These are phyloP conservation scores for Protomyces gravidus DNA, from an alignment of 1,139 yeast species.

Conservation along the genomic window DNA sequence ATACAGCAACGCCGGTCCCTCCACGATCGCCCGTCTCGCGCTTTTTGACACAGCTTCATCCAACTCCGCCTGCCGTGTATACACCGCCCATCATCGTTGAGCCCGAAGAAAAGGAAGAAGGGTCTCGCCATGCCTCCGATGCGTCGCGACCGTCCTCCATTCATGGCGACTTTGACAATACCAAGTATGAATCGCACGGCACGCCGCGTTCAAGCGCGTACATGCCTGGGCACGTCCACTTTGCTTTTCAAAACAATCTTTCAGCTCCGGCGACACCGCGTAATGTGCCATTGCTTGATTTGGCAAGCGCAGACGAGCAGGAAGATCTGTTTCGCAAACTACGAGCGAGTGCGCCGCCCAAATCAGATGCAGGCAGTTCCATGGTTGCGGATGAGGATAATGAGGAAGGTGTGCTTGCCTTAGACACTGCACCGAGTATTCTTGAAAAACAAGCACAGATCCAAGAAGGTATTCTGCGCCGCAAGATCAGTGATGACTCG, in stretches of 20 bases:
- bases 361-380: slow-evolving; percentile 24
- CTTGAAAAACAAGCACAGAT: slow-evolving; percentile 18
- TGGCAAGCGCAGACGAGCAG: slow-evolving; percentile 19
- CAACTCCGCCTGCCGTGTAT: not conserved
- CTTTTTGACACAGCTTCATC: slow-evolving; percentile 1
- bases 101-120: not conserved
- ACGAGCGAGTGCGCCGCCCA: slow-evolving; percentile 24
- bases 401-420: slow-evolving; percentile 16
- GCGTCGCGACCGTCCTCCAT: slow-evolving; percentile 16
- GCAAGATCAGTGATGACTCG: slow-evolving; percentile 26
- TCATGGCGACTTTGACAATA: slow-evolving; percentile 5
- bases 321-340: slow-evolving; percentile 21
- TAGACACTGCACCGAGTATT: slow-evolving; percentile 18
- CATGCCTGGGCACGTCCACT: slow-evolving; percentile 6
- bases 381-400: slow-evolving; percentile 26
- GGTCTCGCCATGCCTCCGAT: not conserved
- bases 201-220: slow-evolving; percentile 16
- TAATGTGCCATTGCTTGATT: slow-evolving; percentile 15
- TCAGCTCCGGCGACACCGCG: slow-evolving; percentile 24
- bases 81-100: not conserved
- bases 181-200: slow-evolving; percentile 10
- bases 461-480: slow-evolving; percentile 18
- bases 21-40: not conserved
- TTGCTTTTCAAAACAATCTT: not conserved
- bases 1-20: not conserved